These are phyloP conservation scores for Eucalyptus urophylla DNA, from an alignment of 345 rosid species.

Conservation along the genomic window DNA sequence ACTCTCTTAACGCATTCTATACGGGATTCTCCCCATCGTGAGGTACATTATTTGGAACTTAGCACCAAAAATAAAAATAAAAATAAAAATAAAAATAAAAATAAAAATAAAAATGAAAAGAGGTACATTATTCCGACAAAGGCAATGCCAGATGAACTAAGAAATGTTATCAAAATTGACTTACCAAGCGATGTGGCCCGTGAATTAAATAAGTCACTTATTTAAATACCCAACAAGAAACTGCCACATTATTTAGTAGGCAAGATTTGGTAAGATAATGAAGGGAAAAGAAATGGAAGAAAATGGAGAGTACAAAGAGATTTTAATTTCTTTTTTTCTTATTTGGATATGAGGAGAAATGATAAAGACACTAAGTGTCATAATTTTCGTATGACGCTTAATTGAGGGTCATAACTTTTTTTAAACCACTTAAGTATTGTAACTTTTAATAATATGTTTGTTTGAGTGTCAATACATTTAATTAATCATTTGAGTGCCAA, in stretches of 20 bases:
- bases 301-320: neutral
- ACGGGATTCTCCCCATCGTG: neutral
- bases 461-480: neutral
- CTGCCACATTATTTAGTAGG: neutral
- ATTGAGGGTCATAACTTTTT: no score
- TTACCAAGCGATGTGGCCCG: neutral
- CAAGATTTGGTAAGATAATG: neutral
- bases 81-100: neutral
- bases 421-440: rapidly evolving
- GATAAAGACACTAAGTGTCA: neutral
- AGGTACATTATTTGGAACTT: neutral
- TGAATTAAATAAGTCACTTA: neutral
- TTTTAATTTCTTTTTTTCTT: neutral
- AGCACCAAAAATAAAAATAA: neutral
- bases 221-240: neutral
- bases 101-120: neutral
- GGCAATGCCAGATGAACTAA: neutral
- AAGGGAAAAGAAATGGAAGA: neutral
- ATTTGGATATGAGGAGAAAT: neutral
- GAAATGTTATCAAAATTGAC: neutral
- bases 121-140: neutral
- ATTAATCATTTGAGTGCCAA: neutral
- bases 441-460: no score
- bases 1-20: neutral
- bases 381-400: no score